phyloP scores from a whole-genome alignment of 2,329 filamentous ascomycete genomes.

The Berkeleyomyces rouxiae region DNA sequence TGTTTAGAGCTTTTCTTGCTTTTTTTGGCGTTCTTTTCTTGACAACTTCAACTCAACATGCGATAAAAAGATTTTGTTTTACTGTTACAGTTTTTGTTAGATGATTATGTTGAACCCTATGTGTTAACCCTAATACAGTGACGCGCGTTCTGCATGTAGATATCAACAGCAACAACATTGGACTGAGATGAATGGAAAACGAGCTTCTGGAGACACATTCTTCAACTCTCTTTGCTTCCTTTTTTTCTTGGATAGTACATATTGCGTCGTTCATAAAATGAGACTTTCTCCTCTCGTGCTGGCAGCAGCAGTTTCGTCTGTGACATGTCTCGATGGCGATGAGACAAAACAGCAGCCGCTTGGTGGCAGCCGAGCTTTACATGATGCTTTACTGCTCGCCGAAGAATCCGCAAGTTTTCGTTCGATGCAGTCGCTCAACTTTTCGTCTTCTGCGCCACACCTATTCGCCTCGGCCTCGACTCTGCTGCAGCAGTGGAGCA shows the following conservation, averaged over 20 bases:
- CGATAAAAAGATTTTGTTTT: neutral
- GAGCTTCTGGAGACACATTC: neutral
- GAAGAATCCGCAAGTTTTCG: no score
- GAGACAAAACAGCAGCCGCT: neutral
- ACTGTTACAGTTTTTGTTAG: neutral
- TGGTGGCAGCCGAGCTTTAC: neutral
- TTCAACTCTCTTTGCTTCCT: neutral
- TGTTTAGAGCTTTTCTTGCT: neutral
- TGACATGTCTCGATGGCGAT: neutral
- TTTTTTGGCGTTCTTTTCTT: neutral
- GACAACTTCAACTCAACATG: neutral
- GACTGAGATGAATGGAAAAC: no score
- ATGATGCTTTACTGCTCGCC: neutral
- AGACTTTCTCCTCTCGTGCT: neutral
- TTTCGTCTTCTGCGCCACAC: constrained; percentile 30
- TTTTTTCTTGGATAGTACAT: neutral
- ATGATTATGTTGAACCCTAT: neutral
- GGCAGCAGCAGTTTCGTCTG: neutral
- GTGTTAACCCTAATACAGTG: neutral
- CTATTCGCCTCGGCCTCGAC: constrained; percentile 31
- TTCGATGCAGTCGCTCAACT: constrained; percentile 24
- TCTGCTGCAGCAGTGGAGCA: constrained; percentile 32
- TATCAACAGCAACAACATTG: no score
- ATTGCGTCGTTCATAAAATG: neutral
- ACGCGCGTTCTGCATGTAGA: neutral